Evolutionary conservation across 2,329 filamentous ascomycete species (phyloP), one percentile per base, ranked within the genome.

Genomic region (Bipolaris victoriae): DNA sequence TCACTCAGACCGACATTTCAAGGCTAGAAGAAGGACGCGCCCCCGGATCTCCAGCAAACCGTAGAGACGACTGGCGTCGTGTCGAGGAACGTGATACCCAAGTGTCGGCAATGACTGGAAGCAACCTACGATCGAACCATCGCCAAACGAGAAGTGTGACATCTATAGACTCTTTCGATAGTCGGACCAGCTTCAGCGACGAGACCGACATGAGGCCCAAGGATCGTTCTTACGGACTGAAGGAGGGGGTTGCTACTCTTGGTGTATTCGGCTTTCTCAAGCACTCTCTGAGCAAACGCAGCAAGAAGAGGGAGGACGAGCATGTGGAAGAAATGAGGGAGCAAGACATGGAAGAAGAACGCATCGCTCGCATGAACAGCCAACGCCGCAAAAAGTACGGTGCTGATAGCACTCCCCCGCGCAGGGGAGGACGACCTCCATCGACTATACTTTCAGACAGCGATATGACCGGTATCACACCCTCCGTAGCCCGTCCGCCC

Each of bases 351-450:
- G 83, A 83, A 62, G 77, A 85, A 46, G 84, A 86, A 66, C 78
- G 79, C 22, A 65, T 84, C 26, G 79, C 80, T 46, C 79, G 84
- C 65, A 77, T 77, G 52, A 81, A 83, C 57, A 85, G 84, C 35
- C 83, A 69, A 24, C 70, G 83, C n/a, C 85, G 87, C 20, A 82
- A 82, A 64, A 82, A 82, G 65, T 91, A 86, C 60, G 91, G 89
- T 2, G 89, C 86, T 26, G 90, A 92, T 70, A 88, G 88, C 16
- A 44, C 55, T 20, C 66, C 70, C n/a, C 69, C 73, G 3, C 62
- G 68, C 44, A 69, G 69, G 48, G 61, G 66, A 26, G 63, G 67
- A 29, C 63, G 72, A 39, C 69, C 69, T 10, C 64, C 66, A 29
- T 77, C 76, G 7, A 77, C 81, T 11, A 74, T 80, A n/a, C 71